Evolutionary conservation across 257 asterid genomes (phyloP).

Genomic region (Solanum infundibuliforme): DNA sequence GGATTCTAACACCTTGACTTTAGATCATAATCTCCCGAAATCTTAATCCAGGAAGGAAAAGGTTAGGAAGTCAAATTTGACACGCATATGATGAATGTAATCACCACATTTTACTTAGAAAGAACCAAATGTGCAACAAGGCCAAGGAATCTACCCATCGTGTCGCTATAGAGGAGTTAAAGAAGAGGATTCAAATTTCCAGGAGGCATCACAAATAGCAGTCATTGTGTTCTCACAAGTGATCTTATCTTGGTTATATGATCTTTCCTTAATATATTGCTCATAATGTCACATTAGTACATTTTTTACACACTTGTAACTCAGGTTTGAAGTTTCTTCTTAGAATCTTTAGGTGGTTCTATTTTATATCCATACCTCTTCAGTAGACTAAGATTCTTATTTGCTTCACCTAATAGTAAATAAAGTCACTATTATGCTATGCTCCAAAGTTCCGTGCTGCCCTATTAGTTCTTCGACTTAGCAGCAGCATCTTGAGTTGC

Average conservation of each 20-base stretch:
- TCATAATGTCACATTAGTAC: not conserved
- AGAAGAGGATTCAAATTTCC: not conserved
- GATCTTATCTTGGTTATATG: not conserved
- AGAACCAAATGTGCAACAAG: not conserved
- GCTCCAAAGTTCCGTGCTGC: not conserved
- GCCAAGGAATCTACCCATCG: not conserved
- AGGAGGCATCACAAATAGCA: not conserved
- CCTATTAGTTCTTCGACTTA: not conserved
- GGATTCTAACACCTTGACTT: not conserved
- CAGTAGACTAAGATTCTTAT: not conserved
- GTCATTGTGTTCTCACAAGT: not conserved
- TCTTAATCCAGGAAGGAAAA: not conserved
- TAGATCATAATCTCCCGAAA: not conserved
- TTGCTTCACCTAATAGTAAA: not conserved
- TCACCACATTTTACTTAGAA: not conserved
- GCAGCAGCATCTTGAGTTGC: not conserved
- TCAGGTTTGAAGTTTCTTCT: not conserved
- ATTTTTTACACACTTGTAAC: not conserved
- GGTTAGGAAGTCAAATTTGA: not conserved
- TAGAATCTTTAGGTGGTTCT: not conserved
- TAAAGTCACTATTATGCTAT: not conserved
- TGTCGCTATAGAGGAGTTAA: not conserved
- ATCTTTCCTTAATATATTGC: not conserved
- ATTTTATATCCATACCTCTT: not conserved
- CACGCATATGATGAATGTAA: not conserved